A percentile compares a stretch with the other conserved stretches of the same genome.
Evolutionary conservation across 768 basidiomycete genomes (phyloP).

Genomic region (Lanmaoa pseudosensibilis): DNA sequence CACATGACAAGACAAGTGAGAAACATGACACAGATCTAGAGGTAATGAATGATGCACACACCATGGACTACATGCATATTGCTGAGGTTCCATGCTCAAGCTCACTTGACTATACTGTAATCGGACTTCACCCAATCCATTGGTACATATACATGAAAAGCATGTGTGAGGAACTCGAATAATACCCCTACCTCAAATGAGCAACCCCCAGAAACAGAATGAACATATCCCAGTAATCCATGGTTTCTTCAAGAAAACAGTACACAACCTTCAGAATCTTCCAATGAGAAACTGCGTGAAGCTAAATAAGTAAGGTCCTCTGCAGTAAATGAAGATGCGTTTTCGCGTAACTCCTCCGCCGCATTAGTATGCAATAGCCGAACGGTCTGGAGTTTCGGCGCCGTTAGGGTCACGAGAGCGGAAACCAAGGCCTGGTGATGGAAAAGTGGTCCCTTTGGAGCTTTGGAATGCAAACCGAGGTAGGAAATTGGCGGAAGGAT

Average conservation of each 20-base stretch:
- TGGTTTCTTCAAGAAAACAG: conserved; percentile 14
- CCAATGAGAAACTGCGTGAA: conserved; percentile 19
- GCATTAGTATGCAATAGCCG: conserved; percentile 21
- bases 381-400: conserved; percentile 19
- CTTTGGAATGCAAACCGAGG: conserved; percentile 25
- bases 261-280: conserved; percentile 21
- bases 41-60: too few species aligned
- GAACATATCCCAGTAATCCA: background rate
- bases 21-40: too few species aligned
- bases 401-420: conserved; percentile 25
- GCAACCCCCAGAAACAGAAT: background rate
- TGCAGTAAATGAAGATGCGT: background rate
- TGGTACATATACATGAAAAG: background rate
- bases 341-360: conserved; percentile 16
- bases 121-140: background rate
- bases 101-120: too few species aligned
- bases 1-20: background rate
- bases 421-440: conserved; percentile 21
- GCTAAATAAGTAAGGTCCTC: conserved; percentile 10
- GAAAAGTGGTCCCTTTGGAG: conserved; percentile 8
- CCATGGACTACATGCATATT: too few species aligned
- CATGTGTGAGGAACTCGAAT: background rate
- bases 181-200: background rate
- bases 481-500: conserved; percentile 27
- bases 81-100: too few species aligned